Conservation (phyloP, 352 stramenopile genomes). For the Phytophthora colocasiae region DNA sequence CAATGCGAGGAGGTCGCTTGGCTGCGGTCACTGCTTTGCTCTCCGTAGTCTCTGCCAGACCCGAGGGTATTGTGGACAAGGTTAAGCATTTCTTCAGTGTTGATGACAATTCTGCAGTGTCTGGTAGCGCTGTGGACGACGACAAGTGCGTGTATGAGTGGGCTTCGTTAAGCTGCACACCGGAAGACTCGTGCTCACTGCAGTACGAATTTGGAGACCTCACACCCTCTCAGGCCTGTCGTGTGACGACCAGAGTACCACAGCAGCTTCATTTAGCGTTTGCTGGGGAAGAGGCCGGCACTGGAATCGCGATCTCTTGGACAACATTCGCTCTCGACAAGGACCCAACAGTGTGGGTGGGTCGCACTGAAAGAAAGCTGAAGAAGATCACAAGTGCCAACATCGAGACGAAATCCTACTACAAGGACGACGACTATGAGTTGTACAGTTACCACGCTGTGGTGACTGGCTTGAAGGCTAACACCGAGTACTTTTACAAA, state of each 20-base stretch:
- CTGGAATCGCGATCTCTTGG: conserved; percentile 50
- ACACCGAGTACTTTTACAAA: conserved; percentile 41
- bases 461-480: conserved; percentile 24
- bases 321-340: conserved; percentile 40
- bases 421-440: conserved; percentile 52
- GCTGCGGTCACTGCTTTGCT: conserved; percentile 1
- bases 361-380: conserved; percentile 5
- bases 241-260: conserved; percentile 37
- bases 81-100: conserved; percentile 27
- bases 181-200: conserved; percentile 39
- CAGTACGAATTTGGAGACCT: conserved; percentile 56
- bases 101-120: conserved; percentile 18
- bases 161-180: conserved; percentile 35
- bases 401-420: conserved; percentile 45
- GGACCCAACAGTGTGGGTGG: conserved; percentile 50
- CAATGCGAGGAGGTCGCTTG: conserved; percentile 7
- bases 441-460: conserved; percentile 43
- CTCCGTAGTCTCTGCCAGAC: conserved; percentile 7
- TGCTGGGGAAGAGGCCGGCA: conserved; percentile 41
- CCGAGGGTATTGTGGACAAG: conserved; percentile 7
- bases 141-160: conserved; percentile 44
- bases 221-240: conserved; percentile 48
- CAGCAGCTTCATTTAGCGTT: conserved; percentile 54
- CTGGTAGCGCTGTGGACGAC: conserved; percentile 36
- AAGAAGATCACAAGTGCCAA: conserved; percentile 18